Base-by-base conservation (phyloP, 805 yeast species). In the Ogataea pini region DNA sequence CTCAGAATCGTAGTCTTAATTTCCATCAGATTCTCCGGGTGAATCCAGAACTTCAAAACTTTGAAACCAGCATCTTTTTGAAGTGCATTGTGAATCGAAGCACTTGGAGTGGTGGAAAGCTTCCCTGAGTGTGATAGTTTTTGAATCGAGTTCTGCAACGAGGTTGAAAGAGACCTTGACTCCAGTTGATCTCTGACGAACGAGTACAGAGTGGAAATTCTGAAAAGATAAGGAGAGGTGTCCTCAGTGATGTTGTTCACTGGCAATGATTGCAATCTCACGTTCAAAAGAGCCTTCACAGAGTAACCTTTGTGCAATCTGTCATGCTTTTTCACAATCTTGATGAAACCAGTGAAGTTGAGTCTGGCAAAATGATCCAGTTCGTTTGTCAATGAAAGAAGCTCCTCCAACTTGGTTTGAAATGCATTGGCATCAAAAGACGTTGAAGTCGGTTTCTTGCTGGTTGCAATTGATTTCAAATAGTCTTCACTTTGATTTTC, bases 11-110 rank as follows among this genome's bases (percentile, higher is more conserved):
- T 83, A n/a, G 98, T 89, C 72, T 92, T 92, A 47, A 91, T 96
- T 71, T 92, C 98, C 97, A 92, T 91, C 64, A 94, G 66, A 65
- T 89, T 87, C 59, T 94, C 99, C n/a, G 92, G 91, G 66, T 92
- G 98, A 37, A 94, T 78, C 99, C 99, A 92, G 68, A 92, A 92
- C 70, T 88, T 89, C 69, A 85, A 83, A 13, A 89, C 83, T 54
- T 73, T 84, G 73, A 59, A 82, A 27, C 63, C 63, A 7, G 51
- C 39, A 6, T 60, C 64, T 36, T 56, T 55, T 7, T 48, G 33
- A 18, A 44, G 19, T 4, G 45, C 39, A 27, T 38, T 52, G 12
- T 46, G 44, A 8, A 51, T 41, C 7, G 65, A 50, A 7, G 69
- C 60, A 46, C 60, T 57, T 22, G 71, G 69, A 19, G 72, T 63